Base-by-base conservation (phyloP, 495 filamentous ascomycete genomes). In the Penicillium ochrochloron region DNA sequence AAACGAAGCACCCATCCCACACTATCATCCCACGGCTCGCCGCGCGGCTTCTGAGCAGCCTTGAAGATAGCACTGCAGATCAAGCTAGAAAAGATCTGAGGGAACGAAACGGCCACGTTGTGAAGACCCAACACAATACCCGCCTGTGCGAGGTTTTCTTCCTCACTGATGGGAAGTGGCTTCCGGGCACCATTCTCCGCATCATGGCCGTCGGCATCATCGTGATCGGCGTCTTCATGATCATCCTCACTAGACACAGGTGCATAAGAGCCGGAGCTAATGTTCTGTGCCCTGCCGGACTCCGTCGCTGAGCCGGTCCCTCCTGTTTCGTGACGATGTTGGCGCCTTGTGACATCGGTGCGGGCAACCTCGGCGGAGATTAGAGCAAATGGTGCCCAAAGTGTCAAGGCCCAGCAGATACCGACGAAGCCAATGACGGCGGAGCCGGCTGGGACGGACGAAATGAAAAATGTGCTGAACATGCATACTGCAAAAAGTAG, bases 381-480 rank as follows among this genome's bases (percentile, higher is more conserved):
- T 65, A 97, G 88, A 39, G 93, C 93, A 80, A 94, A 97, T 0
- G 93, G 93, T 0, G 92, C 93, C 93, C 93, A 97, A 34, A 93
- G 83, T 21, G 92, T 92, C 56, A 97, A 77, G 25, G 93, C 92
- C 93, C 93, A 97, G 14, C 89, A 90, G 60, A 97, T 87, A 19
- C 93, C 93, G 62, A 96, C 84, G 14, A 95, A 71, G 7, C 86
- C 91, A 52, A 95, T 89, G 14, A 94, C 85, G 19, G 88, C 80
- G 0, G 90, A 94, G 5, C 88, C 93, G 9, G 83, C 85, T 59
- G 80, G 76, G 31, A 88, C 82, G 8, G 83, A 85, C 60, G 78
- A 84, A 54, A 95, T 89, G 69, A 96, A 84, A 60, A 96, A 88
- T 3, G 93, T 94, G 69, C 85, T 87, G 68, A 89, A 89, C 89